Base-by-base conservation (phyloP, 2,329 filamentous ascomycete genomes). In the Ascosphaera apis region DNA sequence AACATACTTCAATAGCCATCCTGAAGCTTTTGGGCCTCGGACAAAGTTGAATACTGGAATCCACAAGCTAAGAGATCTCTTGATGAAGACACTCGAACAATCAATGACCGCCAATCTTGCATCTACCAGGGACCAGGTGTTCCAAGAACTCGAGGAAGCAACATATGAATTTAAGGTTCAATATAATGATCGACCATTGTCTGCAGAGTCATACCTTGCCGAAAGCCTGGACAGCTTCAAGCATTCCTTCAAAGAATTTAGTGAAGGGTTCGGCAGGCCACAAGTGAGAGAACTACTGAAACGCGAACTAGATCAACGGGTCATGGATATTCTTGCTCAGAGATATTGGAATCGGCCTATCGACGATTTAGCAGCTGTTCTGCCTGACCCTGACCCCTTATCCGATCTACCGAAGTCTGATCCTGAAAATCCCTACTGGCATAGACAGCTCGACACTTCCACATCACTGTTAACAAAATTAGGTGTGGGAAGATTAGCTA, bases 91-190 rank as follows among this genome's bases (percentile, higher is more conserved):
- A 27, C 67, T 98, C 27, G 88, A 98, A 54, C 79, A 92, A 49
- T 93, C 83, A 3, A 98, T 98, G 91, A 86, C 86, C 18, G 72
- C 80, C 23, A 92, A 81, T 48, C 64, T 98, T 37, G 79, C 88
- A 46, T 73, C 72, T 37, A 98, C 88, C 3, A 80, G 79, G 46
- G 82, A 93, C 50, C 82, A 83, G 7, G 93, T 98, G 44, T 76
- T 77, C 41, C 82, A 92, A 52, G 88, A 98, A 53, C 69, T 98
- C 0, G 86, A 93, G 48, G 88, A 98, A 56, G 84, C 88, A 2
- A 86, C 81, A 0, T 98, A 98, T 50, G 86, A 98, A 55, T 98
- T 92, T 65, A 98, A 98, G 54, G 88, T 98, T 3, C 91, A 98
- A 54, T 98, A 98, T 59, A 98, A 98, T 49, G 88, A 98, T 52